phyloP scores from a whole-genome alignment of 257 asterid genomes.

The Solanum habrochaites region DNA sequence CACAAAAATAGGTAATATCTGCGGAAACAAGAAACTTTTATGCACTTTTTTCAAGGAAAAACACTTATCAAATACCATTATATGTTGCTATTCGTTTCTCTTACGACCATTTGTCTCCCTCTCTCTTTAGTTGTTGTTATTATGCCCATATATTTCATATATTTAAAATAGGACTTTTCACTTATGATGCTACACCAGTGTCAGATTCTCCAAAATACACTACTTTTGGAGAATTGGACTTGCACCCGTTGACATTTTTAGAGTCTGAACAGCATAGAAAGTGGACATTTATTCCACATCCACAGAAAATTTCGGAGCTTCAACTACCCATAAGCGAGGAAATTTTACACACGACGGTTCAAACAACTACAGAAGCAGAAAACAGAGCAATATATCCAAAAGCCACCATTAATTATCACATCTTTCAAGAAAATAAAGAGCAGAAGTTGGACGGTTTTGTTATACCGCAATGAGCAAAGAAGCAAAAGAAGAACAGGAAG shows the following conservation, averaged over 20 bases:
- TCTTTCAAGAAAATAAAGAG: not conserved
- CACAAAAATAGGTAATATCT: not conserved
- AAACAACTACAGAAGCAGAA: not conserved
- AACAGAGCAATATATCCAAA: not conserved
- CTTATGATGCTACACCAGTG: rapidly evolving
- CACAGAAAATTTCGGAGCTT: not conserved
- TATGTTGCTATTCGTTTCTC: not conserved
- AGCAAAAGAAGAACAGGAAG: not conserved
- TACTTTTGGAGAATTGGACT: not conserved
- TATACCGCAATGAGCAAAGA: not conserved
- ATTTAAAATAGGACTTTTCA: not conserved
- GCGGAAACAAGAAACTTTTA: not conserved
- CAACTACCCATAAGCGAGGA: not conserved
- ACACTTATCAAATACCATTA: not conserved
- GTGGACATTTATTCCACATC: not conserved
- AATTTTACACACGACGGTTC: not conserved
- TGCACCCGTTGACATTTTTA: not conserved
- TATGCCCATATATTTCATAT: not conserved
- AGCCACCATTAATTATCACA: not conserved
- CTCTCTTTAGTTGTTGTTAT: not conserved
- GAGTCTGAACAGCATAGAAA: not conserved
- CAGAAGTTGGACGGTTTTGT: not conserved
- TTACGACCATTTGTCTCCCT: not conserved
- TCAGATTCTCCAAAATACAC: not conserved
- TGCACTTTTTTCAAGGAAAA: not conserved